Percentiles rank a stretch among this genome's conserved stretches.
Conservation (phyloP, 2,329 filamentous ascomycete genomes). For the Colletotrichum graminicola region DNA sequence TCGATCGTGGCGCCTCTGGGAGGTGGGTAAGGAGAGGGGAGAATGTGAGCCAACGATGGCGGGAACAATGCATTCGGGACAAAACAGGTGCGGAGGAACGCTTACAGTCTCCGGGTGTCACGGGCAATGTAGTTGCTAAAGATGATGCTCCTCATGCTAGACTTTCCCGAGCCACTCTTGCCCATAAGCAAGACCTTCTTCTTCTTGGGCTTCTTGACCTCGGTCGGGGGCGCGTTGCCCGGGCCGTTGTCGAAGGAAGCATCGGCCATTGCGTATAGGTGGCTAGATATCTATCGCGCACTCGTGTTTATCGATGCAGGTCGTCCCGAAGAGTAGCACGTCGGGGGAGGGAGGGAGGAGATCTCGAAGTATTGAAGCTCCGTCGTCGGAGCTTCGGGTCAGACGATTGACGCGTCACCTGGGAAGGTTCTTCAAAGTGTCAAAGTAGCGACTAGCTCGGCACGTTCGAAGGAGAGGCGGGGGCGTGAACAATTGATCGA, state of each 20-base stretch:
- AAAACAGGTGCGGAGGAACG: constrained; percentile 23
- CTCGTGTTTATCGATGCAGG: not conserved
- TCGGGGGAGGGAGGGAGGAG: not conserved
- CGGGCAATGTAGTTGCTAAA: constrained; percentile 99
- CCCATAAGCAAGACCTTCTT: constrained; percentile 92
- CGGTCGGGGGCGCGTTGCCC: constrained; percentile 45
- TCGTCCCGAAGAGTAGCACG: not conserved
- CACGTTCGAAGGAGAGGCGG: not conserved
- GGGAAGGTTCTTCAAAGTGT: no score
- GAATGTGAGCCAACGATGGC: not conserved
- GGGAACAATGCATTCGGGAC: no score
- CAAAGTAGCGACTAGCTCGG: not conserved
- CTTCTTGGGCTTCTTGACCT: constrained; percentile 80
- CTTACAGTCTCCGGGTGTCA: constrained; percentile 85
- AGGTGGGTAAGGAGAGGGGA: not conserved
- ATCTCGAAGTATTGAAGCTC: not conserved
- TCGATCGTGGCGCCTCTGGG: constrained; percentile 90
- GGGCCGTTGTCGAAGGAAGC: constrained; percentile 14
- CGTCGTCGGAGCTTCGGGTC: constrained; percentile 1
- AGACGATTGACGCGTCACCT: not conserved
- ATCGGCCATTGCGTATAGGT: constrained; percentile 19
- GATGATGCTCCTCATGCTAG: constrained; percentile 98
- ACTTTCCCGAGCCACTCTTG: constrained; percentile 97
- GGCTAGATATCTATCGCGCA: not conserved
- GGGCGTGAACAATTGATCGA: not conserved